These are phyloP conservation scores for Elongisporangium prolatum DNA, from an alignment of 352 stramenopile species.

Conservation along the genomic window DNA sequence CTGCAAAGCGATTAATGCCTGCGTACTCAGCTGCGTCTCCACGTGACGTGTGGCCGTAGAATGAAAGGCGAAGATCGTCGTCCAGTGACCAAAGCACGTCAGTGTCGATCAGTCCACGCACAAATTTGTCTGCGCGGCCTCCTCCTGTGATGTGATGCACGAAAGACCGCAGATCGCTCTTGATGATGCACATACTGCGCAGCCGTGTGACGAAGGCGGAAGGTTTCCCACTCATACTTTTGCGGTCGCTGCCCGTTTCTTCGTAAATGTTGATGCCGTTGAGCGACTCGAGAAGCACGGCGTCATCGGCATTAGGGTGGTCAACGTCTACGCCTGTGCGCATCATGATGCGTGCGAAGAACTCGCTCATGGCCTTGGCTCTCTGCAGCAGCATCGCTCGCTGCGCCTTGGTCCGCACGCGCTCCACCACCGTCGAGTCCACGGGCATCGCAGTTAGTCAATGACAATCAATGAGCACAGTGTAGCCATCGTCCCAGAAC, in stretches of 20 bases:
- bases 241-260: background rate
- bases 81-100: background rate
- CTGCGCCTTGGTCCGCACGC: background rate
- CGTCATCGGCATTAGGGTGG: background rate
- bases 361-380: background rate
- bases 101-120: background rate
- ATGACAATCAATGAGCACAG: background rate
- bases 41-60: background rate
- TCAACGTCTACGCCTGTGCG: background rate
- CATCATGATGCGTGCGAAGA: background rate
- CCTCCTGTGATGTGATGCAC: background rate
- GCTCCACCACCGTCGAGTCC: background rate
- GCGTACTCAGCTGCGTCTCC: background rate
- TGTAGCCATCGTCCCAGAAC: background rate
- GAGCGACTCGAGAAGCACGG: background rate
- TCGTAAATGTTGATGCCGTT: background rate
- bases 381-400: background rate
- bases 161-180: background rate
- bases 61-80: background rate
- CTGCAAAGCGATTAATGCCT: background rate
- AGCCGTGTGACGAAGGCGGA: background rate
- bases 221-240: background rate
- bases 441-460: background rate
- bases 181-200: background rate
- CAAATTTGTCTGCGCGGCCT: background rate